A percentile compares a stretch with the other conserved stretches of the same genome.
Conservation (phyloP, 2,329 filamentous ascomycete genomes). For the Microdochium bolleyi region DNA sequence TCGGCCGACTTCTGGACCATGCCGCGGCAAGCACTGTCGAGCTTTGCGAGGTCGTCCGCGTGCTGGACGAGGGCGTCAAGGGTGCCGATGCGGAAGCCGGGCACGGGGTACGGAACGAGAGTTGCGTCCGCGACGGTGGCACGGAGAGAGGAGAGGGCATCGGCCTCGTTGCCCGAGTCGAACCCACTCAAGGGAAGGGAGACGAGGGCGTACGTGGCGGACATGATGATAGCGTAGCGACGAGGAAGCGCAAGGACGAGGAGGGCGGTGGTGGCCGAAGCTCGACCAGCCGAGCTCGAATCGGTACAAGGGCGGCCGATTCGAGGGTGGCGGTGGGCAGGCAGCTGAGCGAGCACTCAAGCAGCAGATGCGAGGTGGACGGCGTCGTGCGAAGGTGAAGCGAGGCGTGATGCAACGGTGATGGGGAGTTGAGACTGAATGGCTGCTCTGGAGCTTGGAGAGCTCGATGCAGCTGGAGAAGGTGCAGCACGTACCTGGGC, state of each 20-base stretch:
- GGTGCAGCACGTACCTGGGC: no score
- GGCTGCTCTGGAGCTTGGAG: no score
- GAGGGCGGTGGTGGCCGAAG: no score
- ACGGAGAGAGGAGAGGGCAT: constrained; percentile 70
- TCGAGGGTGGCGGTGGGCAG: no score
- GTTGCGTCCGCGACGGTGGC: constrained; percentile 64
- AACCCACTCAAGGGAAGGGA: constrained; percentile 86
- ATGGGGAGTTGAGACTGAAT: no score
- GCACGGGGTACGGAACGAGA: constrained; percentile 71
- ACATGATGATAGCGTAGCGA: constrained; percentile 11
- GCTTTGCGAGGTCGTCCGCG: constrained; percentile 88
- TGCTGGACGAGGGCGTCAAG: constrained; percentile 92
- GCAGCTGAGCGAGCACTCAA: no score
- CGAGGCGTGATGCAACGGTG: no score
- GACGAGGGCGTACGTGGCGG: constrained; percentile 65
- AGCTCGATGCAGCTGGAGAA: no score
- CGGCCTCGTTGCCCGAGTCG: constrained; percentile 70
- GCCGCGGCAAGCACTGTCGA: constrained; percentile 69
- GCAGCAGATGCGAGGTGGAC: no score
- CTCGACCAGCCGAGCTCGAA: no score
- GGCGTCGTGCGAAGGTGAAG: no score
- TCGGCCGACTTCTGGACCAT: constrained; percentile 86
- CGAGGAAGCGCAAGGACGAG: not conserved
- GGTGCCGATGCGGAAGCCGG: constrained; percentile 96
- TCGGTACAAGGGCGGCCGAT: no score